A percentile compares a stretch with the other conserved stretches of the same genome.
Conservation (phyloP, 257 asterid genomes). For the Leptodermis oblonga region DNA sequence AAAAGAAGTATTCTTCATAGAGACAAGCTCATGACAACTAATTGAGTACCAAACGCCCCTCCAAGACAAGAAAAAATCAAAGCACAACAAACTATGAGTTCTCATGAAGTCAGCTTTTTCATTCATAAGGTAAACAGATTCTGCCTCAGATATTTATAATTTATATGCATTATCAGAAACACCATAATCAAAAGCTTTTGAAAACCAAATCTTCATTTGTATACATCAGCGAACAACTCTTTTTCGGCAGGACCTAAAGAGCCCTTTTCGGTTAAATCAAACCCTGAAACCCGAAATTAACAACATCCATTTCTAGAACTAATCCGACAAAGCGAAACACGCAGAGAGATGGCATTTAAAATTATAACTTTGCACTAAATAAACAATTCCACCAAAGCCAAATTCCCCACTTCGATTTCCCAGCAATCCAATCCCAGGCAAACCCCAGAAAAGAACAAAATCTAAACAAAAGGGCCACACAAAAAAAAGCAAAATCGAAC, state of each 20-base stretch:
- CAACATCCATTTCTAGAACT: neutral
- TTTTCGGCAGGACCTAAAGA: neutral
- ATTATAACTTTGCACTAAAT: neutral
- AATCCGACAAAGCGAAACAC: neutral
- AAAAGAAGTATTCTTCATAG: neutral
- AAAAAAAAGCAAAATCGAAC: constrained; percentile 5
- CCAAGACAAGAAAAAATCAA: neutral
- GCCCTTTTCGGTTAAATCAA: too few species aligned
- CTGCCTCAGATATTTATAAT: too few species aligned
- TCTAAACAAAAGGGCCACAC: neutral
- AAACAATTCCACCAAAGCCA: neutral
- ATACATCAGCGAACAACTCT: neutral
- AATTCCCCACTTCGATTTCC: neutral
- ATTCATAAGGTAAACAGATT: neutral
- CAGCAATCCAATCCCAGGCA: neutral
- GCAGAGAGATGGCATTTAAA: neutral
- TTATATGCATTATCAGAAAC: too few species aligned
- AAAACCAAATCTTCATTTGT: too few species aligned
- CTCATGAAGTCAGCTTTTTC: too few species aligned
- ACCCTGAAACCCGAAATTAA: neutral
- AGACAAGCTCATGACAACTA: neutral
- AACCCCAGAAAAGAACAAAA: neutral
- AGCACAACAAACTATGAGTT: neutral
- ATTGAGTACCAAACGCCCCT: neutral
- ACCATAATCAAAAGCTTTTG: neutral